These are phyloP conservation scores for Fusarium incarnatum DNA, from an alignment of 2,329 filamentous ascomycete genomes.

Conservation along the genomic window DNA sequence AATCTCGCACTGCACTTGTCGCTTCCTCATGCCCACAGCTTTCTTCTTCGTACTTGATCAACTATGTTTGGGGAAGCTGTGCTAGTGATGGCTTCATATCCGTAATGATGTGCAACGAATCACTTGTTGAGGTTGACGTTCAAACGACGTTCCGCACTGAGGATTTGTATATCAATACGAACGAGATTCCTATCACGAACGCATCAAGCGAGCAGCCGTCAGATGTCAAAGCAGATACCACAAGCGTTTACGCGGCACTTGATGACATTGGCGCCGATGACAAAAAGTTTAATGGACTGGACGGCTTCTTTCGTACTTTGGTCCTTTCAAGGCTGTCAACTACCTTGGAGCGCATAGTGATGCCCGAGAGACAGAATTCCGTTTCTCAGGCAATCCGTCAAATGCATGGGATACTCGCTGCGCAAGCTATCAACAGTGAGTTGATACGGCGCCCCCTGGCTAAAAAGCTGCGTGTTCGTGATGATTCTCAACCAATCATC, in stretches of 20 bases:
- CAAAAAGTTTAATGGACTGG: conserved; percentile 38
- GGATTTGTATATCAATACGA: conserved; percentile 36
- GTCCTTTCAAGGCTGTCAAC: conserved; percentile 42
- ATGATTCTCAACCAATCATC: conserved; percentile 17
- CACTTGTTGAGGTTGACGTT: conserved; percentile 38
- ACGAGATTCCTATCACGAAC: conserved; percentile 40
- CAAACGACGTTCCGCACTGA: conserved; percentile 43
- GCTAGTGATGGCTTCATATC: conserved; percentile 32
- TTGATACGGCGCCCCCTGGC: conserved; percentile 23
- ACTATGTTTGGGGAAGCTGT: conserved; percentile 48
- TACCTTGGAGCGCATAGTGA: conserved; percentile 38
- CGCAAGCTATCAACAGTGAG: conserved; percentile 43
- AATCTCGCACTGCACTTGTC: conserved; percentile 37
- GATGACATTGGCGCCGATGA: conserved; percentile 29
- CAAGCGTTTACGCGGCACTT: conserved; percentile 38
- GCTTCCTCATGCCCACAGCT: conserved; percentile 42
- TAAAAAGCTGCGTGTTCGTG: conserved; percentile 25
- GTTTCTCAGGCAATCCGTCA: conserved; percentile 40
- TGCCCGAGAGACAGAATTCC: conserved; percentile 38
- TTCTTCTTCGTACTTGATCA: conserved; percentile 31
- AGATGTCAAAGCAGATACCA: conserved; percentile 29
- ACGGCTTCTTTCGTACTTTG: conserved; percentile 46
- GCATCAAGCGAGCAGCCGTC: conserved; percentile 23
- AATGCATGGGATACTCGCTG: conserved; percentile 45
- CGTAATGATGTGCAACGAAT: conserved; percentile 44